These are phyloP conservation scores for Chrysanthemum seticuspe DNA, from an alignment of 129 eudicot species.

Conservation along the genomic window DNA sequence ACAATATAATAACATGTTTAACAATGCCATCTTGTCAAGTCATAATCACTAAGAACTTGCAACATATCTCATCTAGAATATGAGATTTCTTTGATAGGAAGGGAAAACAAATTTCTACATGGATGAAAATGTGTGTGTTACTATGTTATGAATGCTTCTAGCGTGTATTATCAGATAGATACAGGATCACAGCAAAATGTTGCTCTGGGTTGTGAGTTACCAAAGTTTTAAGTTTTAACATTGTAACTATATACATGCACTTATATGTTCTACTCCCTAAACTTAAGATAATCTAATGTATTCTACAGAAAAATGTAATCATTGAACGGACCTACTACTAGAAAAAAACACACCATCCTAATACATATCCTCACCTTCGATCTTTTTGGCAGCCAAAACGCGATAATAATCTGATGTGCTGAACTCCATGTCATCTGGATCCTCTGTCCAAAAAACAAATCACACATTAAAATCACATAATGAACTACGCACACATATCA, in stretches of 20 bases:
- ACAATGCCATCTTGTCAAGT: neutral
- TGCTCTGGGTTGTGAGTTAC: neutral
- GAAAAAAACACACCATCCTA: constrained; percentile 7
- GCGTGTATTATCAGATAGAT: no score
- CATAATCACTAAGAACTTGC: constrained; percentile 4
- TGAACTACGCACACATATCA: neutral
- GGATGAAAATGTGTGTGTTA: neutral
- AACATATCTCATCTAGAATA: neutral
- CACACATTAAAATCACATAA: neutral
- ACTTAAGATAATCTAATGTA: constrained; percentile 2
- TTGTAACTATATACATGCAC: neutral
- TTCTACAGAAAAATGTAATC: neutral
- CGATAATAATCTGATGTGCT: constrained; percentile 73
- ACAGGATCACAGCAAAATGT: neutral
- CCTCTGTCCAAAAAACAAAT: constrained; percentile 43
- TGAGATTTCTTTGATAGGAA: neutral
- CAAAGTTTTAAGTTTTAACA: neutral
- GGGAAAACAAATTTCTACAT: neutral
- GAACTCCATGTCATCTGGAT: constrained; percentile 79
- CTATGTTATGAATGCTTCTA: neutral
- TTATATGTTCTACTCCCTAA: constrained; percentile 2
- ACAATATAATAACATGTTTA: neutral
- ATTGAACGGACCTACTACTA: neutral
- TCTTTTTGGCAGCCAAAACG: constrained; percentile 51
- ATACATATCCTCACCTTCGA: constrained; percentile 47